These are phyloP conservation scores for Begonia masoniana DNA, from an alignment of 306 rosid species.

Conservation along the genomic window DNA sequence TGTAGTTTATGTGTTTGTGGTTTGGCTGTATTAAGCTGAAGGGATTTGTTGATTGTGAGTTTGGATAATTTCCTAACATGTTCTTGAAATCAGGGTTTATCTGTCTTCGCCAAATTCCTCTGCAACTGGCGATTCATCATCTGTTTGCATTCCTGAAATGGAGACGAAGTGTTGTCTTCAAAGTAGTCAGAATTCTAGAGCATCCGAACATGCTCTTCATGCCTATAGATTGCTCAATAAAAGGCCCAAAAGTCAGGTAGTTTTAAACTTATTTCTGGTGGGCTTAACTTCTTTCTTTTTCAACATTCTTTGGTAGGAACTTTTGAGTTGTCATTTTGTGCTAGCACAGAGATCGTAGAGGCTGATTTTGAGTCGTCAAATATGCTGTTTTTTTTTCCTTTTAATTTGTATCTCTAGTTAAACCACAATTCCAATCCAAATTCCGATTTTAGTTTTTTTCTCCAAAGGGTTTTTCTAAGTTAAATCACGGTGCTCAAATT, in stretches of 20 bases:
- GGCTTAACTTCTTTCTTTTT: too few relatives aligned
- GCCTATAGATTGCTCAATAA: slow-evolving; percentile 49
- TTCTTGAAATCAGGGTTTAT: slow-evolving; percentile 30
- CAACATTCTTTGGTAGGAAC: not conserved
- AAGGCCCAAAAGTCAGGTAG: slow-evolving; percentile 61
- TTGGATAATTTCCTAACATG: too few relatives aligned
- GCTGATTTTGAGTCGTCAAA: too few relatives aligned
- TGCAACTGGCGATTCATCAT: slow-evolving; percentile 10
- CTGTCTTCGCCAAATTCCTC: slow-evolving; percentile 31
- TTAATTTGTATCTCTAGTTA: not conserved
- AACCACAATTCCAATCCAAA: not conserved
- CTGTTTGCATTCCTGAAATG: slow-evolving; percentile 14
- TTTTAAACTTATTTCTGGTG: not conserved
- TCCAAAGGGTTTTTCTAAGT: too few relatives aligned
- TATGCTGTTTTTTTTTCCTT: not conserved
- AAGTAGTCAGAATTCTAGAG: slow-evolving; percentile 16
- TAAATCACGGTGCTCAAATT: too few relatives aligned
- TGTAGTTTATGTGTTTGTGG: too few relatives aligned
- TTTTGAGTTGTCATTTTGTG: not conserved
- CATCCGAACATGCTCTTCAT: slow-evolving; percentile 45
- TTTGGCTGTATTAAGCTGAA: too few relatives aligned
- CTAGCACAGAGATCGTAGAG: not conserved
- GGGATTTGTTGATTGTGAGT: too few relatives aligned
- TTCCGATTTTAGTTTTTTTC: not conserved
- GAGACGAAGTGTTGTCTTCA: slow-evolving; percentile 29